Percentiles rank a stretch among this genome's conserved stretches.
phyloP scores from a whole-genome alignment of 768 basidiomycete species.

The Cystobasidium ongulense region DNA sequence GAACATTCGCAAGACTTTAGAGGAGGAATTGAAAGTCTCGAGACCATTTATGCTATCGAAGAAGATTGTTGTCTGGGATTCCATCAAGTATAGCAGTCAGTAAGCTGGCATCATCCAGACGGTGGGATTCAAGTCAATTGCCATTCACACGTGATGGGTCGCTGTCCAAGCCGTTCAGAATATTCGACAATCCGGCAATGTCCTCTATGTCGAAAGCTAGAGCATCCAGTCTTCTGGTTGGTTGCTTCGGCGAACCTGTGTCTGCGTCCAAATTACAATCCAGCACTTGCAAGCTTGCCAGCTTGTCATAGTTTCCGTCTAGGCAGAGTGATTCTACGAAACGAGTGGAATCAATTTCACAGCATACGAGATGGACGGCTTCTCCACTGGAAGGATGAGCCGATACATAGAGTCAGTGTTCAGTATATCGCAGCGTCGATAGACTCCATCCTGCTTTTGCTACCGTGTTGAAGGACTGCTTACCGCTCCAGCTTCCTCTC shows the following conservation, averaged over 20 bases:
- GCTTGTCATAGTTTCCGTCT: background rate
- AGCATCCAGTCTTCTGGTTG: background rate
- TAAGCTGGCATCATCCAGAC: no score
- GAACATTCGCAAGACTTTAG: background rate
- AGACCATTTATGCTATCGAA: conserved; percentile 23
- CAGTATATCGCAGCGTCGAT: no score
- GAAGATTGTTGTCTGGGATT: background rate
- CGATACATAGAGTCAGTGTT: background rate
- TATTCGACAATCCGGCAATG: background rate
- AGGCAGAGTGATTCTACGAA: background rate
- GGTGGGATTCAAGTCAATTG: no score
- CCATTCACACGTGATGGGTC: background rate
- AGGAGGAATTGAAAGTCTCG: background rate
- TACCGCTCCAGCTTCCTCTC: conserved; percentile 9
- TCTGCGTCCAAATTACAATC: background rate
- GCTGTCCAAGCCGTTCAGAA: background rate
- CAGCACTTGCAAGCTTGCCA: background rate
- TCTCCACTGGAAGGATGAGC: background rate
- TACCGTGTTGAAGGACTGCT: background rate
- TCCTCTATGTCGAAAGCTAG: background rate
- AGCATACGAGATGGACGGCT: background rate
- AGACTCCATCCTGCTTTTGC: background rate
- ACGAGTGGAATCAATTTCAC: background rate
- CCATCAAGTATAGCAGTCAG: background rate
- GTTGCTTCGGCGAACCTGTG: background rate